Evolutionary conservation across 2,329 filamentous ascomycete genomes (phyloP).

Genomic region (Apiospora pterosperma): DNA sequence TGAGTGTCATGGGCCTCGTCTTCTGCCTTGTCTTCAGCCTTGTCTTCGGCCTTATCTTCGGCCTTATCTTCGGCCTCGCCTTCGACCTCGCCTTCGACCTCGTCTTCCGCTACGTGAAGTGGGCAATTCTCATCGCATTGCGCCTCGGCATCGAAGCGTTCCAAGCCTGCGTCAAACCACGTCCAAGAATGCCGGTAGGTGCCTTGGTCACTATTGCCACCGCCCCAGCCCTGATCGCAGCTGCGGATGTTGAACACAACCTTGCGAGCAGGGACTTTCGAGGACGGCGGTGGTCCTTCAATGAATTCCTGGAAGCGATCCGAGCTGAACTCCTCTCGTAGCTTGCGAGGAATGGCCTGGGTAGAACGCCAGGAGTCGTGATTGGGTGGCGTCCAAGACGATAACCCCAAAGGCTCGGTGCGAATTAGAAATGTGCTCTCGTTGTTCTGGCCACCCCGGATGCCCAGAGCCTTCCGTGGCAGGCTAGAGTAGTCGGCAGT

Average conservation of each 20-base stretch:
- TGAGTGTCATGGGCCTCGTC: conserved; percentile 4
- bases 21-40: background rate
- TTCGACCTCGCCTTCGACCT: background rate
- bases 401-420: conserved; percentile 37
- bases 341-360: conserved; percentile 14
- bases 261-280: conserved; percentile 53
- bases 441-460: conserved; percentile 13
- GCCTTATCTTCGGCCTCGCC: background rate
- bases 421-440: conserved; percentile 42
- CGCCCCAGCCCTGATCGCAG: conserved; percentile 57
- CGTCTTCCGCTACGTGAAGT: background rate
- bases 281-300: conserved; percentile 34
- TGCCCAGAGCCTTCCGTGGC: conserved; percentile 5
- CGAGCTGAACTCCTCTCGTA: conserved; percentile 28
- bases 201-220: conserved; percentile 23
- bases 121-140: conserved; percentile 18
- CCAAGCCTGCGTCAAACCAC: conserved; percentile 62
- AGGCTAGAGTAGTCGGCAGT: conserved; percentile 24
- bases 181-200: conserved; percentile 51
- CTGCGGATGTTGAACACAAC: conserved; percentile 57
- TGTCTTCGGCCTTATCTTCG: background rate
- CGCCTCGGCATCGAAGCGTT: conserved; percentile 44
- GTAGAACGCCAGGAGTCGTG: conserved; percentile 16
- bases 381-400: conserved; percentile 22
- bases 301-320: conserved; percentile 33